Conservation (phyloP, 345 rosid species). For the Camelina laxa region DNA sequence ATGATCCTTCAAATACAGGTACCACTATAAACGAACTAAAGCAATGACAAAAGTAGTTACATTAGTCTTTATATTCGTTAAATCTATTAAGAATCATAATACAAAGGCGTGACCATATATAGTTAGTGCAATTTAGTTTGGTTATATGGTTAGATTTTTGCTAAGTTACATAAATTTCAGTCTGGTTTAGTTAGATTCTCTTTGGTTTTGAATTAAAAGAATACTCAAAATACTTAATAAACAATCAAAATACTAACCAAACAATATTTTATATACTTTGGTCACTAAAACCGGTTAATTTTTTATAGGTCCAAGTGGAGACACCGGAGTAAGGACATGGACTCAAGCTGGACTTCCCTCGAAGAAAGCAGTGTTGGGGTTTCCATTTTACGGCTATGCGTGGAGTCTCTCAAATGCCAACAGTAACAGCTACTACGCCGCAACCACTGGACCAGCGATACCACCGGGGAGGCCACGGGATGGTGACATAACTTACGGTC, state of each 20-base stretch:
- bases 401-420: slow-evolving; percentile 58
- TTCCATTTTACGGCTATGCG: slow-evolving; percentile 64
- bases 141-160: neutral
- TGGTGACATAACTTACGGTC: slow-evolving; percentile 39
- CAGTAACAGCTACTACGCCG: slow-evolving; percentile 52
- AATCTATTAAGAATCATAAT: neutral
- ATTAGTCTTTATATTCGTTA: neutral
- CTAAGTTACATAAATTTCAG: too few species aligned
- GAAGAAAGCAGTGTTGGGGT: slow-evolving; percentile 57
- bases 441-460: slow-evolving; percentile 46
- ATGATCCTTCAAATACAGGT: slow-evolving; percentile 49
- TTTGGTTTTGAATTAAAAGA: too few species aligned
- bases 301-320: slow-evolving; percentile 51
- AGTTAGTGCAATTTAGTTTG: too few species aligned
- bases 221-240: too few species aligned
- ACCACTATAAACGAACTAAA: neutral
- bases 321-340: slow-evolving; percentile 61
- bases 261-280: too few species aligned
- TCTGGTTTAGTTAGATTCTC: neutral
- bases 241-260: too few species aligned
- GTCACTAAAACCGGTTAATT: neutral
- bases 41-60: neutral
- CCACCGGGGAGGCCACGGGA: slow-evolving; percentile 30
- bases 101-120: too few species aligned
- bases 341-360: slow-evolving; percentile 49